These are phyloP conservation scores for Spinellus fusiger DNA, from an alignment of 192 early-diverging fungal species.

Conservation along the genomic window DNA sequence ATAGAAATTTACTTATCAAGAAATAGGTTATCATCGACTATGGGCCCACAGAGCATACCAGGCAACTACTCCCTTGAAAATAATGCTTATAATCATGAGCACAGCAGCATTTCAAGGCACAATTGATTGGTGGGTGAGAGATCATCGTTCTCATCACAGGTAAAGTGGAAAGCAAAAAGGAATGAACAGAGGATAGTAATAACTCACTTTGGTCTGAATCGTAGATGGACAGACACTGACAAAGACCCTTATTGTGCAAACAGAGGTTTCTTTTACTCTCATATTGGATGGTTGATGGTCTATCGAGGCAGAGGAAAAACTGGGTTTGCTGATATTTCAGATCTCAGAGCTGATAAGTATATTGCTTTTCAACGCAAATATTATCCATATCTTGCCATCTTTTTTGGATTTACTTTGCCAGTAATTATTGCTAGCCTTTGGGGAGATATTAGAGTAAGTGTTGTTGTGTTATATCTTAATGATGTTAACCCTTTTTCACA, in stretches of 20 bases:
- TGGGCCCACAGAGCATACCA: constrained; percentile 77
- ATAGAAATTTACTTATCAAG: background rate
- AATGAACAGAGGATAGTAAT: background rate
- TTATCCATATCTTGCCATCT: constrained; percentile 62
- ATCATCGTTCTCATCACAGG: constrained; percentile 82
- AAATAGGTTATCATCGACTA: constrained; percentile 71
- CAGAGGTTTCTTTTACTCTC: constrained; percentile 71
- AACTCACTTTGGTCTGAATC: background rate
- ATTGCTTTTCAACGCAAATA: constrained; percentile 73
- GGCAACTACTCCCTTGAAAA: constrained; percentile 53
- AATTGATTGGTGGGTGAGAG: constrained; percentile 80
- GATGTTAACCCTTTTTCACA: background rate
- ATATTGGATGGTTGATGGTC: constrained; percentile 80
- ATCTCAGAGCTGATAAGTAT: constrained; percentile 64
- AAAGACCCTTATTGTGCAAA: constrained; percentile 77
- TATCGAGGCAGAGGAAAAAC: constrained; percentile 63
- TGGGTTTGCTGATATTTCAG: constrained; percentile 73
- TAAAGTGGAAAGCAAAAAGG: constrained; percentile 29
- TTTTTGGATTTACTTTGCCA: constrained; percentile 73
- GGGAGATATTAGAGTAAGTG: constrained; percentile 57
- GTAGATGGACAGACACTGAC: constrained; percentile 64
- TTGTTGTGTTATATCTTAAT: background rate
- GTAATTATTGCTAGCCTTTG: constrained; percentile 76
- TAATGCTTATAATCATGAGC: constrained; percentile 55
- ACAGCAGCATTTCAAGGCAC: constrained; percentile 75